phyloP scores from a whole-genome alignment of 192 early-diverging fungal species.

The Globomyces pollinis-pini region DNA sequence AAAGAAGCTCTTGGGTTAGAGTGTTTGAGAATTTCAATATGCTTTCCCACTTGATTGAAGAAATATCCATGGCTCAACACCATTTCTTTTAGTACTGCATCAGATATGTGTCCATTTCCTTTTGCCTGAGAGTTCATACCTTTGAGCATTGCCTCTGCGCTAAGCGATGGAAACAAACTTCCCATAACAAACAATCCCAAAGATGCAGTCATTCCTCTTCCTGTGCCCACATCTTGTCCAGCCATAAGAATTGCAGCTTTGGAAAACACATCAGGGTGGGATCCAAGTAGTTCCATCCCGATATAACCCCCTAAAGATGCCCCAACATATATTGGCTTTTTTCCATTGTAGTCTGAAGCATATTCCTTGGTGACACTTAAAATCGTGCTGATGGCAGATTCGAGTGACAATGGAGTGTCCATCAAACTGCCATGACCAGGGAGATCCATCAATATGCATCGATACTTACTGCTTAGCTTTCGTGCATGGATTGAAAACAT shows the following conservation, averaged over 20 bases:
- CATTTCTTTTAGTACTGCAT: constrained; percentile 7
- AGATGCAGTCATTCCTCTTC: constrained; percentile 4
- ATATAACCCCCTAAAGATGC: constrained; percentile 21
- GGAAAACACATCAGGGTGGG: constrained; percentile 9
- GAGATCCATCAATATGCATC: constrained; percentile 12
- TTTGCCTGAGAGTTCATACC: constrained; percentile 5
- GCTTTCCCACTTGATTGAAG: constrained; percentile 10
- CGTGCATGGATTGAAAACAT: constrained; percentile 17
- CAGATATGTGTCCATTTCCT: constrained; percentile 9
- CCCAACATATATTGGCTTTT: constrained; percentile 15
- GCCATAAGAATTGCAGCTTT: constrained; percentile 15
- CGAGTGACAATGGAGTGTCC: constrained; percentile 14
- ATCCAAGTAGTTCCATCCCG: constrained; percentile 22
- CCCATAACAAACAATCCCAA: constrained; percentile 5
- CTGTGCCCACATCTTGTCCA: constrained; percentile 13
- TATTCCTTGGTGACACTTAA: background rate
- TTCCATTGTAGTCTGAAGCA: background rate
- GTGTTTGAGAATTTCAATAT: constrained; percentile 11
- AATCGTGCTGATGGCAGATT: constrained; percentile 11
- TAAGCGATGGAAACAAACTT: background rate
- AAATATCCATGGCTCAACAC: constrained; percentile 6
- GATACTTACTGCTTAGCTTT: constrained; percentile 5
- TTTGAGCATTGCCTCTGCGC: background rate
- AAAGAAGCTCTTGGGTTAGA: constrained; percentile 3
- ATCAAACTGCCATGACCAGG: constrained; percentile 18